Percentiles rank a stretch among this genome's conserved stretches.
These are phyloP conservation scores for Populus pruinosa DNA, from an alignment of 345 rosid genomes.

Conservation along the genomic window DNA sequence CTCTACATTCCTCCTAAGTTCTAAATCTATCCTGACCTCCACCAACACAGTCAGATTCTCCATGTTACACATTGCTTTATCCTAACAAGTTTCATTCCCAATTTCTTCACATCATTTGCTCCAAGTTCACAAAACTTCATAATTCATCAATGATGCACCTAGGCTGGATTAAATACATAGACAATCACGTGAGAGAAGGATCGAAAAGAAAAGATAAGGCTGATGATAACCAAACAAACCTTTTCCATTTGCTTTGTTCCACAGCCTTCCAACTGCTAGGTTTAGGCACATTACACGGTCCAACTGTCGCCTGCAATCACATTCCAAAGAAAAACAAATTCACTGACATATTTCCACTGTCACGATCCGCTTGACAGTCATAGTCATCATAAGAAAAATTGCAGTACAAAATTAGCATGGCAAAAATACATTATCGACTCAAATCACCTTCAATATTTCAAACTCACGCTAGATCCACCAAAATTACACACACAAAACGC, in stretches of 20 bases:
- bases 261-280: constrained; percentile 96
- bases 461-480: constrained; percentile 29
- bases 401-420: no score
- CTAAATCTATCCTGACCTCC: neutral
- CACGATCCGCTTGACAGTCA: neutral
- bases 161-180: neutral
- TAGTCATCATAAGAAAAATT: no score
- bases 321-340: constrained; percentile 1
- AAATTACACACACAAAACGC: constrained; percentile 9
- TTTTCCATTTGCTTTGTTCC: constrained; percentile 94
- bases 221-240: constrained; percentile 42
- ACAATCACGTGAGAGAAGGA: neutral
- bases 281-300: constrained; percentile 83
- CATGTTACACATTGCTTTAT: neutral
- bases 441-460: neutral
- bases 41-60: neutral
- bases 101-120: neutral
- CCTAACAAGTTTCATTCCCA: neutral
- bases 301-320: constrained; percentile 77
- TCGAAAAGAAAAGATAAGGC: neutral
- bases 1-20: neutral
- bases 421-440: neutral
- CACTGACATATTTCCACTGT: neutral
- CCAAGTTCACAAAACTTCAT: neutral
- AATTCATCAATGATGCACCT: neutral